Evolutionary conservation across 179 eudicot species (phyloP).

Genomic region (Silene coronaria): DNA sequence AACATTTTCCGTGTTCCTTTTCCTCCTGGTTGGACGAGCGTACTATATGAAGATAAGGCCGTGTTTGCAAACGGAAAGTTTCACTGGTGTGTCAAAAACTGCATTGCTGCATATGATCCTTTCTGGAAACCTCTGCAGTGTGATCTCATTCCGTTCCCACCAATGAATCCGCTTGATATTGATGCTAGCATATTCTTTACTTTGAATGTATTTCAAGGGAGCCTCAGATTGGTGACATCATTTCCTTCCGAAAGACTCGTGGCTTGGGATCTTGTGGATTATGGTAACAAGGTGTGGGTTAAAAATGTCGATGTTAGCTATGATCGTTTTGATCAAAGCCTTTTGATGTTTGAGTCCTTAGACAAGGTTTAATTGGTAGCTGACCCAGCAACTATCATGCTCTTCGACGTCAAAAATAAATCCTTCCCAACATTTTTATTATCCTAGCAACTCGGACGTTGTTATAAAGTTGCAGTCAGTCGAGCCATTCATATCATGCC

Average conservation of each 20-base stretch:
- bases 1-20: background rate
- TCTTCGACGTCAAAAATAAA: background rate
- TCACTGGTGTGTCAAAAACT: background rate
- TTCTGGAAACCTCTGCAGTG: background rate
- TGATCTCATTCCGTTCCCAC: background rate
- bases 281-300: background rate
- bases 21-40: background rate
- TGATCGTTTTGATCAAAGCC: background rate
- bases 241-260: too few species aligned
- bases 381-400: background rate
- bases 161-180: background rate
- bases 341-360: too few species aligned
- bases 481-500: background rate
- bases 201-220: background rate
- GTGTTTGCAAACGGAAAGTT: background rate
- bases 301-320: background rate
- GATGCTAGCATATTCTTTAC: too few species aligned
- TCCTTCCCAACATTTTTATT: background rate
- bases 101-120: conserved; percentile 4
- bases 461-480: background rate
- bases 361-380: background rate
- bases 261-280: background rate
- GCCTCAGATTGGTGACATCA: background rate
- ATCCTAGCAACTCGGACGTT: background rate
- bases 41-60: too few species aligned